Evolutionary conservation across 2,329 filamentous ascomycete genomes (phyloP).

Genomic region (Dactylellina parvicollis): DNA sequence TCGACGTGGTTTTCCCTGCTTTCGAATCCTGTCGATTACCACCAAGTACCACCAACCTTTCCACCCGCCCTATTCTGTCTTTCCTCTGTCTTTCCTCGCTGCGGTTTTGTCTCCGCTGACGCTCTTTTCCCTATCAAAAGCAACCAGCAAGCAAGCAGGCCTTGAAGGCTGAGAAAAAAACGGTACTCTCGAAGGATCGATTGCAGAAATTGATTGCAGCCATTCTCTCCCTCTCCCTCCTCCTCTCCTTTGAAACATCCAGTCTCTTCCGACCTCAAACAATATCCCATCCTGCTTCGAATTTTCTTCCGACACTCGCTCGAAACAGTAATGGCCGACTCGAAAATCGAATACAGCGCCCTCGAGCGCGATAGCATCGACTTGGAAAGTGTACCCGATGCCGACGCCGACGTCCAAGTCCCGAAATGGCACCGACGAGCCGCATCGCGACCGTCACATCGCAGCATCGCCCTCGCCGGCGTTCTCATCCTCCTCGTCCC

Average conservation of each 20-base stretch:
- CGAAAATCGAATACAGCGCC: constrained; percentile 20
- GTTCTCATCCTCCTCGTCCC: constrained; percentile 5
- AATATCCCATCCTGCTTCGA: background rate
- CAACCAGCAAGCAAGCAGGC: background rate
- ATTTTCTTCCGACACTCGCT: constrained; percentile 3
- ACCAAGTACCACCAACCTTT: constrained; percentile 18
- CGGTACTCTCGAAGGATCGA: background rate
- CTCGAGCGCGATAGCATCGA: constrained; percentile 31
- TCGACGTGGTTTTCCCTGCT: constrained; percentile 26
- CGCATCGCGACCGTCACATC: background rate
- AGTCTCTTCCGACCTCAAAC: background rate
- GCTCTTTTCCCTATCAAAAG: constrained; percentile 12
- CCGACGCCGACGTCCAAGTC: constrained; percentile 1
- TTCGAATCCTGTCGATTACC: background rate
- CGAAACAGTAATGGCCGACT: constrained; percentile 14
- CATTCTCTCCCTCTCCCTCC: background rate
- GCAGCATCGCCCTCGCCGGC: constrained; percentile 5
- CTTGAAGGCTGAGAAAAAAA: constrained; percentile 38
- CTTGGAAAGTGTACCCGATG: constrained; percentile 37
- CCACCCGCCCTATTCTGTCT: constrained; percentile 12
- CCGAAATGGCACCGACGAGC: constrained; percentile 6
- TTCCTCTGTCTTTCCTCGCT: constrained; percentile 1
- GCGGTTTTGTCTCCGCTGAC: constrained; percentile 35
- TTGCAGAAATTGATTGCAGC: background rate
- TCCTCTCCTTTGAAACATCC: background rate